Conservation (phyloP, 768 basidiomycete genomes). For the Sarcomyxa edulis region DNA sequence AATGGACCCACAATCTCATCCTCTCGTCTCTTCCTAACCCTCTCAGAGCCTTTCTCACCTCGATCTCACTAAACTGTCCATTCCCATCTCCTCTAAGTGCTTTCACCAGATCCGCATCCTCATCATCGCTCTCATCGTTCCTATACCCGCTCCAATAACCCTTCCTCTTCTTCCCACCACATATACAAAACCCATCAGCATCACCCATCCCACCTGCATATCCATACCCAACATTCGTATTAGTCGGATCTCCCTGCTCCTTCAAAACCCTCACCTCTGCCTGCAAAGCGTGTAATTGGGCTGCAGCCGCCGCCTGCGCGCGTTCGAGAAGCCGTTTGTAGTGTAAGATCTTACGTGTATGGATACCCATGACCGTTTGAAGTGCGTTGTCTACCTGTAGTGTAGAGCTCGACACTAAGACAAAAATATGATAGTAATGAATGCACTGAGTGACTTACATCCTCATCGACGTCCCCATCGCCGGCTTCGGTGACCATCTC, state of each 20-base stretch:
- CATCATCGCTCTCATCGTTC: slow-evolving; percentile 39
- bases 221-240: slow-evolving; percentile 8
- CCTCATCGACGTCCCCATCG: slow-evolving; percentile 65
- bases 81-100: slow-evolving; percentile 49
- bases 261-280: slow-evolving; percentile 72
- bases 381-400: slow-evolving; percentile 34
- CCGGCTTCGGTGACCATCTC: slow-evolving; percentile 68
- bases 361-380: slow-evolving; percentile 32
- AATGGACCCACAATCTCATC: slow-evolving; percentile 61
- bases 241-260: slow-evolving; percentile 25
- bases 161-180: slow-evolving; percentile 56
- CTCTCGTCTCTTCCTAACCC: slow-evolving; percentile 60
- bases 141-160: slow-evolving; percentile 75
- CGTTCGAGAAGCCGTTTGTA: slow-evolving; percentile 80
- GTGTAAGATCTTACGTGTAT: slow-evolving; percentile 56
- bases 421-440: slow-evolving; percentile 3
- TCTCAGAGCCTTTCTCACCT: slow-evolving; percentile 60
- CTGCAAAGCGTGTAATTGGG: slow-evolving; percentile 82
- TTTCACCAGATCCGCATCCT: slow-evolving; percentile 31
- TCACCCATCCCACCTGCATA: slow-evolving; percentile 9
- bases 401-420: slow-evolving; percentile 5
- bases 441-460: slow-evolving; percentile 32
- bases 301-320: slow-evolving; percentile 71
- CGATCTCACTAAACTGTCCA: slow-evolving; percentile 66
- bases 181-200: slow-evolving; percentile 34